These are phyloP conservation scores for Sporisorium scitamineum DNA, from an alignment of 1,284 basidiomycete genomes.

Conservation along the genomic window DNA sequence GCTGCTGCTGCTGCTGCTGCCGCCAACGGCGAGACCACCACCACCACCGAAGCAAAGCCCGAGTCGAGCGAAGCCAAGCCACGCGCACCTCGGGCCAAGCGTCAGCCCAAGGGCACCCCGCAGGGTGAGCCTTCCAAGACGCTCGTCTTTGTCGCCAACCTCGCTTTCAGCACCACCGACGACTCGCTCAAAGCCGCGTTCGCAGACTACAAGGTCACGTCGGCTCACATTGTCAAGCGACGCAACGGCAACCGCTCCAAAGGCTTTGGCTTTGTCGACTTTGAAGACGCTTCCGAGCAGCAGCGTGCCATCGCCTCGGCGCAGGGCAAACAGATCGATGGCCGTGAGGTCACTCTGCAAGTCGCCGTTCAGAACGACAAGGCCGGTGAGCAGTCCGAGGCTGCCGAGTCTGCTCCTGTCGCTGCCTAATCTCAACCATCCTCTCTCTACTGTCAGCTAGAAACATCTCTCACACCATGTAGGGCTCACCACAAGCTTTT, in stretches of 20 bases:
- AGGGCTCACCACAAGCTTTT: slow-evolving; percentile 1
- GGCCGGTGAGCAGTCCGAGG: slow-evolving; percentile 13
- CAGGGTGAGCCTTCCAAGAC: slow-evolving; percentile 62
- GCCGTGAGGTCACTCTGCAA: slow-evolving; percentile 53
- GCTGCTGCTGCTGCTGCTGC: slow-evolving; percentile 46
- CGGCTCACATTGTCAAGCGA: slow-evolving; percentile 60
- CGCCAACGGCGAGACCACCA: slow-evolving; percentile 26
- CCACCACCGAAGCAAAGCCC: slow-evolving; percentile 24
- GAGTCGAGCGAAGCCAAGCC: slow-evolving; percentile 30
- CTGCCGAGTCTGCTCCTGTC: slow-evolving; percentile 17
- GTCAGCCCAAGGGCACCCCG: slow-evolving; percentile 50
- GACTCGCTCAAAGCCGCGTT: slow-evolving; percentile 61
- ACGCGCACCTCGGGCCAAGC: slow-evolving; percentile 42
- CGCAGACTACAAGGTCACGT: slow-evolving; percentile 52
- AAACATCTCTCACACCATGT: neutral
- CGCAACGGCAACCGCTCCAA: slow-evolving; percentile 53
- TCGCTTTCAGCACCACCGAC: slow-evolving; percentile 59
- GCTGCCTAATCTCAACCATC: slow-evolving; percentile 1
- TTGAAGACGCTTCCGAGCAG: slow-evolving; percentile 56
- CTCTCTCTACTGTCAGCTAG: neutral
- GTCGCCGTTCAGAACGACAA: slow-evolving; percentile 54
- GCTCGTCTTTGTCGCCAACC: slow-evolving; percentile 64
- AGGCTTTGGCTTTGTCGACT: slow-evolving; percentile 65
- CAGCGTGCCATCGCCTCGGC: slow-evolving; percentile 53
- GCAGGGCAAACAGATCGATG: slow-evolving; percentile 55